These are phyloP conservation scores for Turnera subulata DNA, from an alignment of 345 rosid species.

Conservation along the genomic window DNA sequence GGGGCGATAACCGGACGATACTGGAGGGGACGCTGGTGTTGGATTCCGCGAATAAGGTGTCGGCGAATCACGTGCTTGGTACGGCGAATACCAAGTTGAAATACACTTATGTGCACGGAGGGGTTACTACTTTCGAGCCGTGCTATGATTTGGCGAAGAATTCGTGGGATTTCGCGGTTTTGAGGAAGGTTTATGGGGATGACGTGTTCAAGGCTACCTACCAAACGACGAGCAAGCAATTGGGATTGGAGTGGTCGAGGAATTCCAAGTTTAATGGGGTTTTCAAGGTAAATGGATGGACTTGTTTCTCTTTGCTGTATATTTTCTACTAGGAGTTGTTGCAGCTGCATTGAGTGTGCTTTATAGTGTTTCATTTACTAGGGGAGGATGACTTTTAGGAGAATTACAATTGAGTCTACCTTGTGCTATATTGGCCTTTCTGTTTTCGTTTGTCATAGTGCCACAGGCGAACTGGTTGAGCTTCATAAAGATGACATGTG, in stretches of 20 bases:
- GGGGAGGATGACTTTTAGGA: background rate
- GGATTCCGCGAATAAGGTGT: conserved; percentile 66
- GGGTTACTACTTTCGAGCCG: conserved; percentile 67
- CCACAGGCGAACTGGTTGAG: too few species aligned
- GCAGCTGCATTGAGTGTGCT: background rate
- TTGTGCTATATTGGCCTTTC: too few species aligned
- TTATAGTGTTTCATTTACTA: too few species aligned
- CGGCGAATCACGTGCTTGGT: conserved; percentile 67
- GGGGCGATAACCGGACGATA: conserved; percentile 55
- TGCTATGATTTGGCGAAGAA: conserved; percentile 68
- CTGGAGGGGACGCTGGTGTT: conserved; percentile 56
- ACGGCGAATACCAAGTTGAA: conserved; percentile 71
- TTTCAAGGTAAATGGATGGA: too few species aligned
- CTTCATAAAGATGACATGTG: too few species aligned
- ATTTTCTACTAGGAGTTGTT: too few species aligned
- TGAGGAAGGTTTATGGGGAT: conserved; percentile 46
- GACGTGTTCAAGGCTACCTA: conserved; percentile 67
- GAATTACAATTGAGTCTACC: too few species aligned
- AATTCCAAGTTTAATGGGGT: too few species aligned
- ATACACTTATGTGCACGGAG: conserved; percentile 62
- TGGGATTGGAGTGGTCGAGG: conserved; percentile 74
- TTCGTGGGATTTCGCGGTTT: conserved; percentile 76
- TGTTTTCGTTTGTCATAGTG: too few species aligned
- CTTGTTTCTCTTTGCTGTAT: too few species aligned
- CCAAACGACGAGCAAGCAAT: conserved; percentile 55